Conservation (phyloP, 2,329 filamentous ascomycete genomes). For the Trichothecium sympodiale region DNA sequence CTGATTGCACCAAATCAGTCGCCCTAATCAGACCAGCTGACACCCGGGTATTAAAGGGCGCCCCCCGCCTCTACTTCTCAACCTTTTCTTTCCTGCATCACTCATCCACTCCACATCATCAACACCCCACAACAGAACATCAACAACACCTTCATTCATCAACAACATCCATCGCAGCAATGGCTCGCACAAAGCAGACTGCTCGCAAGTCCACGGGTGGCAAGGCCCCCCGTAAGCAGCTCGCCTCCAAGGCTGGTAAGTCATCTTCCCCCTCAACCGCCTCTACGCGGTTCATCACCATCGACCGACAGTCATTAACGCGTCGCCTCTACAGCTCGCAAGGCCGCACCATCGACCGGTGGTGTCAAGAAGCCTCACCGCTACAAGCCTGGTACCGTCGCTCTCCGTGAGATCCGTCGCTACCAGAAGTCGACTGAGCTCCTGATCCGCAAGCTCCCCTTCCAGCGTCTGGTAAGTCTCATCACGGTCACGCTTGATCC, state of each 20-base stretch:
- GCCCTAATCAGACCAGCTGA: slow-evolving; percentile 15
- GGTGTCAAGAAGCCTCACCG: slow-evolving; percentile 94
- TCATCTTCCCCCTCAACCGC: slow-evolving; percentile 3
- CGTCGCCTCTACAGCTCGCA: slow-evolving; percentile 49
- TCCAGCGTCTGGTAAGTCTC: slow-evolving; percentile 72
- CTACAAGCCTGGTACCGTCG: slow-evolving; percentile 86
- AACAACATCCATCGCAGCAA: slow-evolving; percentile 29
- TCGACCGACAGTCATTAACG: slow-evolving; percentile 6
- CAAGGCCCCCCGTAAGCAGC: slow-evolving; percentile 85
- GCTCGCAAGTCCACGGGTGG: slow-evolving; percentile 70
- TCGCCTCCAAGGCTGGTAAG: slow-evolving; percentile 84
- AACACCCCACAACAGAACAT: slow-evolving; percentile 16
- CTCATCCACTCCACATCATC: slow-evolving; percentile 14
- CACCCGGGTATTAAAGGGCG: slow-evolving; percentile 28
- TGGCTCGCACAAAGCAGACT: slow-evolving; percentile 57
- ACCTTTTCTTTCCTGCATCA: slow-evolving; percentile 30
- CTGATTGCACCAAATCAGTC: slow-evolving; percentile 23
- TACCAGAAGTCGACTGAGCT: slow-evolving; percentile 98
- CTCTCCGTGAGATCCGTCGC: slow-evolving; percentile 94
- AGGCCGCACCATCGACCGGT: slow-evolving; percentile 93
- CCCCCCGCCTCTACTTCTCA: slow-evolving; percentile 29
- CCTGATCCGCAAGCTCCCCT: slow-evolving; percentile 91
- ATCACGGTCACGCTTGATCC: no score
- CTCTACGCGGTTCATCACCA: slow-evolving; percentile 1
- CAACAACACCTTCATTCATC: slow-evolving; percentile 14